Evolutionary conservation across 257 asterid genomes (phyloP).

Genomic region (Henckelia pumila): DNA sequence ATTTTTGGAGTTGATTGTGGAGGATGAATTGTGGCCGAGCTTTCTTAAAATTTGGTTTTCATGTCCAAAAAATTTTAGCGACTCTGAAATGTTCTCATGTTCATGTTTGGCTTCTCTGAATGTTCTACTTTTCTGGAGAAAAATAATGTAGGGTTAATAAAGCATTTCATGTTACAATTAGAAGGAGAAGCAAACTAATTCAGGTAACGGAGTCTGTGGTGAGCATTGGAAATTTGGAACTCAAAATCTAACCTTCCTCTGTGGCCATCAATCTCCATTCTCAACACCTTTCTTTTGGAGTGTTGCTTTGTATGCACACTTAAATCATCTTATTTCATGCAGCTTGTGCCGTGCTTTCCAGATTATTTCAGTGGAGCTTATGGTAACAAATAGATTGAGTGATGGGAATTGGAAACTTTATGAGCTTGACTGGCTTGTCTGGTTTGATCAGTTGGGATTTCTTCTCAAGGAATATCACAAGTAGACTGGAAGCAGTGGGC

Average conservation of each 20-base stretch:
- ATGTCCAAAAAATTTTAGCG: not conserved
- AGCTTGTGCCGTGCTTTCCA: conserved; percentile 77
- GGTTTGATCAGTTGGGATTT: conserved; percentile 45
- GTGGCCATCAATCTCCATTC: not conserved
- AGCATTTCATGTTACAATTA: no score
- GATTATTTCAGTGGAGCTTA: conserved; percentile 55
- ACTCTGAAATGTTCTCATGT: not conserved
- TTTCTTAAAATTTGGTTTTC: not conserved
- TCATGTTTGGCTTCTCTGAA: not conserved
- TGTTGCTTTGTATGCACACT: not conserved
- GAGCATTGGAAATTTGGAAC: no score
- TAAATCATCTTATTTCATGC: conserved; percentile 20
- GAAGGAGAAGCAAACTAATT: no score
- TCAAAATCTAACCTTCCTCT: not conserved
- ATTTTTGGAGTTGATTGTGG: not conserved
- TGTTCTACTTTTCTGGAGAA: not conserved
- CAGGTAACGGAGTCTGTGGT: no score
- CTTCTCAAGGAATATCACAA: conserved; percentile 25
- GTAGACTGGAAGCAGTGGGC: conserved; percentile 39
- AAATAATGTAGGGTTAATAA: no score
- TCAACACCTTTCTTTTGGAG: not conserved
- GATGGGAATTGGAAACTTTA: conserved; percentile 41
- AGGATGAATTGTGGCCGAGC: not conserved
- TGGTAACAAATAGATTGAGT: conserved; percentile 51
- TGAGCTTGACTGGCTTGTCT: conserved; percentile 45